Base-by-base conservation (phyloP, 331 rosid genomes). In the Spiraea crenata region DNA sequence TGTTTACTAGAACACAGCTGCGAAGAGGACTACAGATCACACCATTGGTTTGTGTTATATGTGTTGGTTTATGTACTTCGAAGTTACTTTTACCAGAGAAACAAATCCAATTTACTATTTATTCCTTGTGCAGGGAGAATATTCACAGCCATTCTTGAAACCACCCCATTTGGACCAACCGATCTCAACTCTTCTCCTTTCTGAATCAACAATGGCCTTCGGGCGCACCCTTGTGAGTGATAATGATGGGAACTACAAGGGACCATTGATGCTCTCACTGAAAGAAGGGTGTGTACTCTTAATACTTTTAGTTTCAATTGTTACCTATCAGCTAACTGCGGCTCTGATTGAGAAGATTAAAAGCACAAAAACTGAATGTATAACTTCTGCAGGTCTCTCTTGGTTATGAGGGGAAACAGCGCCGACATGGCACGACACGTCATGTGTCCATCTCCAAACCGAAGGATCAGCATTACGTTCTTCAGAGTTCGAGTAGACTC, bases 141-240 rank as follows among this genome's bases (percentile, higher is more conserved):
- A 86, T 72, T 91, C 99, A 60, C 99, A 95, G 82, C 99, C 99
- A 76, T 95, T 95, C 85, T 85, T 82, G 72, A 95, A 95, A 81
- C 99, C 99, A 67, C 99, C 99, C 7, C 99, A 95, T 75, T 81
- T 95, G 89, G 99, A 95, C 52, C 99, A 95, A 76, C 99, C 99
- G 19, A 79, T 95, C 70, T 85, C 96, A 70, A 89, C 96, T 73
- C 86, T 95, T 80, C 84, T 91, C 56, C 96, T 95, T n/a, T 86
- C 91, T 48, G 98, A 91, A 84, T 89, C 98, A 80, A 82, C 90
- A 9, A 92, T 95, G 98, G 98, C 96, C 77, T 86, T 79, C 69
- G 99, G 99, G 58, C 98, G 98, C 34, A 85, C 85, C 73, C 96
- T 95, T 75, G 75, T 80, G 65, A 83, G 96, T 51, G 96, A 95